These are phyloP conservation scores for Yamadazyma mexicana DNA, from an alignment of 1,139 yeast genomes.

Conservation along the genomic window DNA sequence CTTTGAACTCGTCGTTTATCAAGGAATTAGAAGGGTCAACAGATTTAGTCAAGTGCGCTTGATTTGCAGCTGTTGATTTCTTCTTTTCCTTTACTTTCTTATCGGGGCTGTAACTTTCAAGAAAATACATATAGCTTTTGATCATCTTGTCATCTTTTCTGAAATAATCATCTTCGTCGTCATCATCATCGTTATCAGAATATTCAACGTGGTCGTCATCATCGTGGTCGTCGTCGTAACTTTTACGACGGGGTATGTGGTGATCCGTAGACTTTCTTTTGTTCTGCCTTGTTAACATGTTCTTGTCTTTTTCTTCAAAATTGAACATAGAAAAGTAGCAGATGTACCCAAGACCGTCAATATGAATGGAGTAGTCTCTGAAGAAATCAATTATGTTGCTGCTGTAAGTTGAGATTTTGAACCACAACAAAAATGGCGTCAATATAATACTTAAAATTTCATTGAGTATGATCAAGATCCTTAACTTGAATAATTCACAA, in stretches of 20 bases:
- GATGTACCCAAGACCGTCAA: conserved; percentile 93
- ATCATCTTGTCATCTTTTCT: conserved; percentile 86
- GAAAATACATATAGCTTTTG: conserved; percentile 81
- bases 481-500: conserved; percentile 72
- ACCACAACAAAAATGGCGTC: conserved; percentile 88
- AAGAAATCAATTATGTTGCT: conserved; percentile 85
- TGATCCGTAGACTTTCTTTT: conserved; percentile 3
- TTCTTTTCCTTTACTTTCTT: conserved; percentile 8
- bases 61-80: conserved; percentile 1
- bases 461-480: conserved; percentile 67
- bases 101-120: conserved; percentile 66
- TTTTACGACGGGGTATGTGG: neutral
- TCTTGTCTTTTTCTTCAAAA: conserved; percentile 60
- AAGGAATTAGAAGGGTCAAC: conserved; percentile 9
- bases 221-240: conserved; percentile 11
- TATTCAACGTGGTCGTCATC: too few species aligned
- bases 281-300: conserved; percentile 32
- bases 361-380: conserved; percentile 83
- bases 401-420: conserved; percentile 68
- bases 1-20: conserved; percentile 31
- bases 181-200: conserved; percentile 35
- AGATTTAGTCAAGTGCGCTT: conserved; percentile 11
- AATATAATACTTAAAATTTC: conserved; percentile 80
- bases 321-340: conserved; percentile 94
- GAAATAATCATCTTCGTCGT: conserved; percentile 24